Evolutionary conservation across 352 stramenopile species (phyloP).

Genomic region (Globisporangium polare): DNA sequence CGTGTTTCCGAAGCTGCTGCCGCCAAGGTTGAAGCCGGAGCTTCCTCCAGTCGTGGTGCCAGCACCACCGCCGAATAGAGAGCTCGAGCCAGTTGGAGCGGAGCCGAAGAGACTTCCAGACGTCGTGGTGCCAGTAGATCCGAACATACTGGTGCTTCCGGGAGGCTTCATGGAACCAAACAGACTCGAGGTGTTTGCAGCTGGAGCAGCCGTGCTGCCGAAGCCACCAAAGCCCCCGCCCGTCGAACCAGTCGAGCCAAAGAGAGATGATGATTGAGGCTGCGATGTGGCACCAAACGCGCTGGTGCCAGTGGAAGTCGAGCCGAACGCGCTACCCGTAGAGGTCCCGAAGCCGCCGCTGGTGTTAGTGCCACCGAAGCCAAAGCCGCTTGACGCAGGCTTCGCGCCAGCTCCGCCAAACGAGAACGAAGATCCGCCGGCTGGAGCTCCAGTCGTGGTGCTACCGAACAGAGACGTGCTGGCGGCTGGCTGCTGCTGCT

Average conservation of each 20-base stretch:
- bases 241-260: constrained; percentile 27
- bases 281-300: constrained; percentile 38
- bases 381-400: constrained; percentile 31
- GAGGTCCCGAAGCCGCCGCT: constrained; percentile 32
- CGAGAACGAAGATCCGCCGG: constrained; percentile 31
- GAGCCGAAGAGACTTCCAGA: constrained; percentile 32
- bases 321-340: constrained; percentile 30
- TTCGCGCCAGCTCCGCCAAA: constrained; percentile 34
- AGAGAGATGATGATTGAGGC: constrained; percentile 37
- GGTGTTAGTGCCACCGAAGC: constrained; percentile 33
- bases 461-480: constrained; percentile 43
- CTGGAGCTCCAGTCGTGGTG: constrained; percentile 21
- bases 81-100: constrained; percentile 28
- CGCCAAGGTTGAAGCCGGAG: constrained; percentile 37
- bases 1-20: constrained; percentile 33
- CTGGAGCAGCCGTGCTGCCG: constrained; percentile 24
- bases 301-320: constrained; percentile 21
- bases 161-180: constrained; percentile 40
- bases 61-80: constrained; percentile 33
- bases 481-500: constrained; percentile 24
- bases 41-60: constrained; percentile 26
- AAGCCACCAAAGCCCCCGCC: constrained; percentile 41
- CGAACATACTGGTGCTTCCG: constrained; percentile 28
- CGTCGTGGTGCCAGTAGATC: constrained; percentile 23
- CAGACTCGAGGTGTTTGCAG: constrained; percentile 27